Base-by-base conservation (phyloP, 2,329 filamentous ascomycete species). In the Colletotrichum sidae region DNA sequence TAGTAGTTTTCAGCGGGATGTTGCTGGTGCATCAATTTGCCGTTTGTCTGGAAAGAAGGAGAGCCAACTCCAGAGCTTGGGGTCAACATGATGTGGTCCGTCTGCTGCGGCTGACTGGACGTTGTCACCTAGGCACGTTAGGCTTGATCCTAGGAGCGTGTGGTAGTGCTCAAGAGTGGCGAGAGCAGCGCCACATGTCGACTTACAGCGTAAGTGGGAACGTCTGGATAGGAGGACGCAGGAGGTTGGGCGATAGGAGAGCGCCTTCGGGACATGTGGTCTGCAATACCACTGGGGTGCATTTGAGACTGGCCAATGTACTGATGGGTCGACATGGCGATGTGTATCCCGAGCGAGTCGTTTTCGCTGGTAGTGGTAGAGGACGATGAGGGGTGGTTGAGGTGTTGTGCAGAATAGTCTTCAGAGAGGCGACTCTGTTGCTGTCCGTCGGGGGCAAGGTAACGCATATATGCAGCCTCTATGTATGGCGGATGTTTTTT, bases 51-150 rank as follows among this genome's bases (percentile, higher is more conserved):
- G 47, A 84, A 69, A 53, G 81, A 80, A 57, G 84, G 84, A 38
- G 84, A 86, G 35, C 76, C 79, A 60, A 78, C 76, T 52, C 77
- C 77, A 51, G 84, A 86, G n/a, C 81, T 80, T 34, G 85, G 84
- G n/a, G 84, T 85, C 53, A 84, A 74, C 60, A 86, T 25, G 75
- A 49, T 76, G 77, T 42, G 79, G 72, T 68, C 84, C 82, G 74
- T 80, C 67, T 76, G 57, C 8, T 56, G 65, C 4, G 53, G n/a
- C 13, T 76, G 70, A 65, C 64, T 72, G 69, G 77, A 78, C n/a
- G 77, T 69, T 8, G 74, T 72, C 35, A 72, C 70, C 72, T 75
- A 61, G 37, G 25, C 6, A n/a, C 37, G 58, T 66, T 52, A 66
- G 63, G 52, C 8, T 33, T 17, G 11, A 34, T 46, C 33, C 33